These are phyloP conservation scores for Naematelia encephala DNA, from an alignment of 768 basidiomycete species.

Conservation along the genomic window DNA sequence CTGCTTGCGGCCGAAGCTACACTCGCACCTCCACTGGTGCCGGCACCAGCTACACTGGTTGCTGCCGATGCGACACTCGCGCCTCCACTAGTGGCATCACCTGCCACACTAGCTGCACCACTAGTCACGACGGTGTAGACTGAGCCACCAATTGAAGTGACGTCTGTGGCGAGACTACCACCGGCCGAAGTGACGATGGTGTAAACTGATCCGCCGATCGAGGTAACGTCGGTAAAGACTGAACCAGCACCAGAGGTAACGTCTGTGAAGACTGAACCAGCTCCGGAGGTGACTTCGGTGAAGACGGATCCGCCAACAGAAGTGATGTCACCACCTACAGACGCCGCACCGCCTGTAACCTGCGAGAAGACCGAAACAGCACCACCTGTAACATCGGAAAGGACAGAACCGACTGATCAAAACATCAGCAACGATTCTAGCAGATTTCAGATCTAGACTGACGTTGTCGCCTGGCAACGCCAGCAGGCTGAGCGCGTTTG, in stretches of 20 bases:
- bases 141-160: slow-evolving; percentile 13
- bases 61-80: slow-evolving; percentile 14
- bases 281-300: slow-evolving; percentile 10
- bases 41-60: slow-evolving; percentile 6
- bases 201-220: slow-evolving; percentile 9
- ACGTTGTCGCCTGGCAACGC: not conserved
- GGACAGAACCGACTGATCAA: slow-evolving; percentile 1
- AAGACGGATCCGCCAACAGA: slow-evolving; percentile 12
- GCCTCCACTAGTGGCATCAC: not conserved
- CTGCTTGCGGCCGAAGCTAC: slow-evolving; percentile 6
- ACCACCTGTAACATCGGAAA: slow-evolving; percentile 4
- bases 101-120: not conserved
- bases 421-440: slow-evolving; percentile 1
- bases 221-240: slow-evolving; percentile 14
- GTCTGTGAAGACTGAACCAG: slow-evolving; percentile 11
- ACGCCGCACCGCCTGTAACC: slow-evolving; percentile 3
- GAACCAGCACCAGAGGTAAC: slow-evolving; percentile 13
- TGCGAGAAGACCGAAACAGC: slow-evolving; percentile 9
- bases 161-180: slow-evolving; percentile 12
- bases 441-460: not conserved
- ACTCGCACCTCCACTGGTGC: not conserved
- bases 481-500: slow-evolving; percentile 6
- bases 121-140: slow-evolving; percentile 1
- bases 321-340: slow-evolving; percentile 7
- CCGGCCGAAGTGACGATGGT: slow-evolving; percentile 13